Evolutionary conservation across 331 rosid species (phyloP).

Genomic region (Rhamnella rubrinervis): DNA sequence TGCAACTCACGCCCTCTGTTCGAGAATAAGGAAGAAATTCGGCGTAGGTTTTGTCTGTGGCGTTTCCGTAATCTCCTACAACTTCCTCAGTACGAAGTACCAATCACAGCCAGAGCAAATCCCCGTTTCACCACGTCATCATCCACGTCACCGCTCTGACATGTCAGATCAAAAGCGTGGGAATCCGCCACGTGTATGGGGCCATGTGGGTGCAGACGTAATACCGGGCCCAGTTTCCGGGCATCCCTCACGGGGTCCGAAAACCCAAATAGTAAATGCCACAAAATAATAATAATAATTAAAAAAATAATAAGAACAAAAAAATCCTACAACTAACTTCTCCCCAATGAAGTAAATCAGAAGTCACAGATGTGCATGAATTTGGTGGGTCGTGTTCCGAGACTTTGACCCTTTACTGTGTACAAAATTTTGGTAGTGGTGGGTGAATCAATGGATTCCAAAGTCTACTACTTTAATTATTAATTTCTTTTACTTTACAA

Average conservation of each 20-base stretch:
- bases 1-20: background rate
- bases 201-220: conserved; percentile 34
- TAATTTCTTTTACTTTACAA: too few relatives aligned
- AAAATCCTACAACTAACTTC: background rate
- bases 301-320: background rate
- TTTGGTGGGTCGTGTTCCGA: background rate
- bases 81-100: conserved; percentile 29
- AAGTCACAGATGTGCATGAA: background rate
- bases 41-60: background rate
- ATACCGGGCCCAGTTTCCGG: conserved; percentile 26
- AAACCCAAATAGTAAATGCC: background rate
- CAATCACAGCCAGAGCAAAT: conserved; percentile 8
- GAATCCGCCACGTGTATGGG: conserved; percentile 15
- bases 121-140: conserved; percentile 29
- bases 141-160: conserved; percentile 20
- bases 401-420: background rate
- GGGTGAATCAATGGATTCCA: background rate
- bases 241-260: conserved; percentile 24
- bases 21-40: background rate
- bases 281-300: background rate
- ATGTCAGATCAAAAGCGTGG: conserved; percentile 24
- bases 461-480: too few relatives aligned
- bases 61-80: conserved; percentile 12
- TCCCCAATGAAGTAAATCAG: background rate
- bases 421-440: too few relatives aligned